Percentiles rank a stretch among this genome's conserved stretches.
phyloP scores from a whole-genome alignment of 2,329 filamentous ascomycete genomes.

The Scedosporium boydii region DNA sequence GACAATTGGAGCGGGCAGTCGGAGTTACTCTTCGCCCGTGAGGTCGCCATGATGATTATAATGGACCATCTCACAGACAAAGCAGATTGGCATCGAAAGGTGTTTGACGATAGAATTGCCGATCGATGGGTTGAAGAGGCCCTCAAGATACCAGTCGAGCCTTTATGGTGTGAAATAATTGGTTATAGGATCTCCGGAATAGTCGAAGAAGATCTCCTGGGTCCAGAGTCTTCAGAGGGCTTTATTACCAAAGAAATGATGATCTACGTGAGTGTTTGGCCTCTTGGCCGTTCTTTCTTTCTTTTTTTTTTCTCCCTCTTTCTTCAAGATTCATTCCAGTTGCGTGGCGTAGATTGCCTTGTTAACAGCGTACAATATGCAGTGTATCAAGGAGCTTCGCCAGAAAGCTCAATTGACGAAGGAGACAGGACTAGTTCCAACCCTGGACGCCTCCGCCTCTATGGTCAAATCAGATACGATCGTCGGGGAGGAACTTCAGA shows the following conservation, averaged over 20 bases:
- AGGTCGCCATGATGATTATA: constrained; percentile 17
- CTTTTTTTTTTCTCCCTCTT: not conserved
- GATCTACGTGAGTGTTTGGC: not conserved
- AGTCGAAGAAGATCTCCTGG: not conserved
- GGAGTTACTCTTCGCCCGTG: constrained; percentile 7
- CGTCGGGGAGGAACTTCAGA: constrained; percentile 9
- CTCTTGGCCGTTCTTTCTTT: no score
- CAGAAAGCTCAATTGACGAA: constrained; percentile 34
- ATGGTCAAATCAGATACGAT: constrained; percentile 15
- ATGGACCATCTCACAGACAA: constrained; percentile 19
- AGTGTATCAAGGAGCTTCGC: constrained; percentile 26
- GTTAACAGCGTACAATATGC: not conserved
- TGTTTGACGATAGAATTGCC: constrained; percentile 12
- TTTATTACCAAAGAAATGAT: not conserved
- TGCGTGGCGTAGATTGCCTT: not conserved
- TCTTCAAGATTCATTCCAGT: not conserved
- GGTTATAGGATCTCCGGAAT: not conserved
- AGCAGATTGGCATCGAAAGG: constrained; percentile 15
- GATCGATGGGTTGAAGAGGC: constrained; percentile 13
- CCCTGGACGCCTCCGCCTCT: constrained; percentile 13
- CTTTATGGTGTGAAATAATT: not conserved
- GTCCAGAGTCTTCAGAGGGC: not conserved
- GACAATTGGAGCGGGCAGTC: no score
- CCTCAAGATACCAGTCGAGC: constrained; percentile 1
- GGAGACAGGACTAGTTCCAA: constrained; percentile 23